Conservation (phyloP, 2,329 filamentous ascomycete genomes). For the Fusarium oligoseptatum region DNA sequence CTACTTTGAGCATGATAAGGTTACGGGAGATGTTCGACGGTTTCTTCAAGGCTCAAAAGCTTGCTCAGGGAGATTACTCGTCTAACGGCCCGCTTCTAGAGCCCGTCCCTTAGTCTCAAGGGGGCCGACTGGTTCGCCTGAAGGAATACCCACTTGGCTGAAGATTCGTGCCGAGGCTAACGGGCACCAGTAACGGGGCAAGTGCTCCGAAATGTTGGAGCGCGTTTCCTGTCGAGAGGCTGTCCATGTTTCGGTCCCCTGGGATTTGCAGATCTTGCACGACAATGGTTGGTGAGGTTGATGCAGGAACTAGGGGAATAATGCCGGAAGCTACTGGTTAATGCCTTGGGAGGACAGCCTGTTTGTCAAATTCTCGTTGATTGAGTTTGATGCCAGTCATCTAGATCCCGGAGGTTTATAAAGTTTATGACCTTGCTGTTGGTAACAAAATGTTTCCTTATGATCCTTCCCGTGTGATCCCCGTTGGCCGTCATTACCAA, state of each 20-base stretch:
- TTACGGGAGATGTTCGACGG: constrained; percentile 27
- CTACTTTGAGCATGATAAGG: constrained; percentile 10
- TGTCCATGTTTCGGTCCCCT: constrained; percentile 16
- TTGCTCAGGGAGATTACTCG: constrained; percentile 9
- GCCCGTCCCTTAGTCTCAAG: not conserved
- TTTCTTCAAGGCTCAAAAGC: constrained; percentile 7
- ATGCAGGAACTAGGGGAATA: constrained; percentile 6
- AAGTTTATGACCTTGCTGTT: constrained; percentile 20
- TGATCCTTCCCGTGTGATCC: not conserved
- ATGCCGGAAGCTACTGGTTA: not conserved
- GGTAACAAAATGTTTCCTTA: constrained; percentile 3
- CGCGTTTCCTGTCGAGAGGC: not conserved
- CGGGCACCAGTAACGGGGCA: not conserved
- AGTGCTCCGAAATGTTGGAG: constrained; percentile 3
- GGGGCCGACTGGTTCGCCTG: not conserved
- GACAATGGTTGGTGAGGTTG: constrained; percentile 15
- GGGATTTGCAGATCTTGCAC: constrained; percentile 25
- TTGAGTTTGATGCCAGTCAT: not conserved
- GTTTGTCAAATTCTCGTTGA: not conserved
- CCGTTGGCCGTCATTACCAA: constrained; percentile 11
- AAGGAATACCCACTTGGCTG: constrained; percentile 17
- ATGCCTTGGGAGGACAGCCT: not conserved
- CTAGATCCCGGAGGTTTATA: constrained; percentile 18
- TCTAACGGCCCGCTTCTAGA: constrained; percentile 5
- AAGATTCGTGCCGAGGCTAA: constrained; percentile 4